Conservation (phyloP, 2,329 filamentous ascomycete genomes). For the Nemania sp. region DNA sequence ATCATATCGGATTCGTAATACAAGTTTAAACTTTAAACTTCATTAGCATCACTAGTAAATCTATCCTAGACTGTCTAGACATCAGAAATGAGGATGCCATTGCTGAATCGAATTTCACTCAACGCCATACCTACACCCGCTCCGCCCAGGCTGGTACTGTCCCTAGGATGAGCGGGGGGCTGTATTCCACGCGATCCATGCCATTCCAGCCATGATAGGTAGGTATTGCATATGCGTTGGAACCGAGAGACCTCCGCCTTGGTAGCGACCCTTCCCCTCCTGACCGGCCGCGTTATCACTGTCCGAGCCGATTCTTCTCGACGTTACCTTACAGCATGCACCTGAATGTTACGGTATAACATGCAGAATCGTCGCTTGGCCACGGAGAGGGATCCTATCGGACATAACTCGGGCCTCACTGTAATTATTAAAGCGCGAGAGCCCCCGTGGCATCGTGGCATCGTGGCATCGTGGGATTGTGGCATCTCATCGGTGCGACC, state of each 20-base stretch:
- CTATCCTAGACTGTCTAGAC: neutral
- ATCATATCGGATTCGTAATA: too few relatives aligned
- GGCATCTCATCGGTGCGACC: slow-evolving; percentile 20
- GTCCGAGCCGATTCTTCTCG: slow-evolving; percentile 13
- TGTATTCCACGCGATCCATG: slow-evolving; percentile 16
- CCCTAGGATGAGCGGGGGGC: neutral
- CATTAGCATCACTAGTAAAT: neutral
- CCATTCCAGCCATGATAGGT: slow-evolving; percentile 16
- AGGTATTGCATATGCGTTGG: slow-evolving; percentile 6
- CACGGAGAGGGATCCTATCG: slow-evolving; percentile 20
- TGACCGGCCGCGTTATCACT: slow-evolving; percentile 14
- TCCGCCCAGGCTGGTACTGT: neutral
- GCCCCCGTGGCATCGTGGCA: slow-evolving; percentile 13
- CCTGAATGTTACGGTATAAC: slow-evolving; percentile 9
- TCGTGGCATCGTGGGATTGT: slow-evolving; percentile 18
- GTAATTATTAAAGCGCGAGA: slow-evolving; percentile 10
- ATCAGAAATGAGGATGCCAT: neutral
- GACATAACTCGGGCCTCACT: slow-evolving; percentile 26
- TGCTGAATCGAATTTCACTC: neutral
- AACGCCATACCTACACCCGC: neutral
- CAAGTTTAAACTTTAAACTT: too few relatives aligned
- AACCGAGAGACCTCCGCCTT: slow-evolving; percentile 12
- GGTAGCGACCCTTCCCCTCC: slow-evolving; percentile 11
- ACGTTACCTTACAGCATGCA: slow-evolving; percentile 21
- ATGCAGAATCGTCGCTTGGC: slow-evolving; percentile 19